phyloP scores from a whole-genome alignment of 345 rosid species.

The Raphanus sativus region DNA sequence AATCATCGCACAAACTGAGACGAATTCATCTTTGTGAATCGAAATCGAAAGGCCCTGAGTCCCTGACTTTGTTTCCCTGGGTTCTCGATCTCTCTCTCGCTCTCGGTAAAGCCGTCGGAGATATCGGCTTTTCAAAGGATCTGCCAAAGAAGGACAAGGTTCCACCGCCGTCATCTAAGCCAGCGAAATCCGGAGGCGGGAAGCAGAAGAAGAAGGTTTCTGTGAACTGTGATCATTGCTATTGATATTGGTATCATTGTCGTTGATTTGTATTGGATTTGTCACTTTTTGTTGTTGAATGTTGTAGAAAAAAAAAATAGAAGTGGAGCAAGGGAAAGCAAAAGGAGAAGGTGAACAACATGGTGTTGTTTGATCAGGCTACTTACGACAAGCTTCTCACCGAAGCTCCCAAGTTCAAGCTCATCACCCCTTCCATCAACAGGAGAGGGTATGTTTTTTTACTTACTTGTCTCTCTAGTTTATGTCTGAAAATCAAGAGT shows the following conservation, averaged over 20 bases:
- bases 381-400: too few relatives aligned
- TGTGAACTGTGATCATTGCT: not conserved
- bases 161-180: slow-evolving; percentile 75
- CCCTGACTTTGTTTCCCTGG: too few relatives aligned
- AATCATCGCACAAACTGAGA: too few relatives aligned
- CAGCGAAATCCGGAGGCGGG: slow-evolving; percentile 71
- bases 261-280: not conserved
- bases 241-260: not conserved
- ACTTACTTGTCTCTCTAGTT: not conserved
- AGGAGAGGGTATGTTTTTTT: not conserved
- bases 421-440: too few relatives aligned
- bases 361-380: too few relatives aligned
- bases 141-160: slow-evolving; percentile 64
- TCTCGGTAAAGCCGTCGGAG: too few relatives aligned
- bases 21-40: too few relatives aligned
- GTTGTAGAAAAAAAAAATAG: not conserved
- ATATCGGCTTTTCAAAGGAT: too few relatives aligned
- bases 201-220: slow-evolving; percentile 77
- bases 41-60: too few relatives aligned
- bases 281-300: not conserved
- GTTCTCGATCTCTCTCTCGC: too few relatives aligned
- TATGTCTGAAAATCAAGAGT: not conserved
- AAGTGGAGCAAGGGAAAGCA: not conserved
- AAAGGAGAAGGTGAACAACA: too few relatives aligned
- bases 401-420: too few relatives aligned